Percentiles rank a stretch among this genome's conserved stretches.
Evolutionary conservation across 2,329 filamentous ascomycete species (phyloP).

Genomic region (Fusarium dimerum): DNA sequence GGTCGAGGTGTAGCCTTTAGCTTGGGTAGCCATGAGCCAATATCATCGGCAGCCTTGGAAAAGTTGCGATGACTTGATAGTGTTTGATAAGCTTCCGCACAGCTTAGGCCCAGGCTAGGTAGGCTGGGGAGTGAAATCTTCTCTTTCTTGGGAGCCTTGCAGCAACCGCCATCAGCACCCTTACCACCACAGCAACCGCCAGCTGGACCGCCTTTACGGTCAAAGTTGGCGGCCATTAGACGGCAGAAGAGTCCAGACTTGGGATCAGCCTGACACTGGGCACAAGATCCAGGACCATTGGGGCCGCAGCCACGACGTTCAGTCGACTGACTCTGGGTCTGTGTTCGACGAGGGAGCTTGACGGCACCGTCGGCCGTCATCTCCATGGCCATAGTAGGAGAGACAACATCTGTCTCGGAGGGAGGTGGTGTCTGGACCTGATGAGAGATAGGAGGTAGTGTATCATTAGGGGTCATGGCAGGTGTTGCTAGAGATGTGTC

Average conservation of each 20-base stretch:
- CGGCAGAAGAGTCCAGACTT: conserved; percentile 83
- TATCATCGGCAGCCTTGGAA: conserved; percentile 70
- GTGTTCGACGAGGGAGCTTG: conserved; percentile 54
- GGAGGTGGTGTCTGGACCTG: conserved; percentile 60
- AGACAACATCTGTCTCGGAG: conserved; percentile 61
- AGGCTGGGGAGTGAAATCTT: conserved; percentile 39
- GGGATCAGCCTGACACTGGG: conserved; percentile 75
- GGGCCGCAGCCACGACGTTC: conserved; percentile 53
- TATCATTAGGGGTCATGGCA: conserved; percentile 42
- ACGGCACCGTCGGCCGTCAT: conserved; percentile 61
- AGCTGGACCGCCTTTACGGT: conserved; percentile 40
- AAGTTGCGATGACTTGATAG: conserved; percentile 77
- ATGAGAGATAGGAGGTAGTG: conserved; percentile 43
- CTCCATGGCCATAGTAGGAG: conserved; percentile 55
- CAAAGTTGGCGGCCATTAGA: conserved; percentile 69
- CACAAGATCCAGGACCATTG: conserved; percentile 75
- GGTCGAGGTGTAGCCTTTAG: conserved; percentile 59
- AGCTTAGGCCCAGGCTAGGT: conserved; percentile 63
- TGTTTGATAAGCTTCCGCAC: conserved; percentile 77
- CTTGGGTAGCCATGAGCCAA: conserved; percentile 74
- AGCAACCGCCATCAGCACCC: conserved; percentile 62
- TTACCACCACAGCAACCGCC: conserved; percentile 67
- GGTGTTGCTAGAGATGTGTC: conserved; percentile 52
- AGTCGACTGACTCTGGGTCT: conserved; percentile 29
- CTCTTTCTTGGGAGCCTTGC: conserved; percentile 47